Conservation (phyloP, 257 asterid species). For the Voacanga thouarsii region DNA sequence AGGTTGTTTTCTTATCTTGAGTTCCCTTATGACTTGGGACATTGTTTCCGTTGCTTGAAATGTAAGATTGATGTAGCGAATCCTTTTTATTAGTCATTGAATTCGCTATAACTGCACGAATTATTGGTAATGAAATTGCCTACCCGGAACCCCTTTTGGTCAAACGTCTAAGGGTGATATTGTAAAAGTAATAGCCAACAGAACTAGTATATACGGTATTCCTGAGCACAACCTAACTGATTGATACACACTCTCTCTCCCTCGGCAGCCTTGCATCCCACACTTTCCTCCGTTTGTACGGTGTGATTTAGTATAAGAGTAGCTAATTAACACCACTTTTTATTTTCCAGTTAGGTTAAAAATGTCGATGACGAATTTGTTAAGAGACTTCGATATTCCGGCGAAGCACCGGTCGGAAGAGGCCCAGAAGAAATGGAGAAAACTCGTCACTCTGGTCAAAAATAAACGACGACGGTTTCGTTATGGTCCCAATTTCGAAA, state of each 20-base stretch:
- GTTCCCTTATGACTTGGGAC: no score
- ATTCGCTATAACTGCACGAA: no score
- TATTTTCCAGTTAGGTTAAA: not conserved
- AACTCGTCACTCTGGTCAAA: conserved; percentile 63
- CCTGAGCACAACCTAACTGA: not conserved
- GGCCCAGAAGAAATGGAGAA: conserved; percentile 64
- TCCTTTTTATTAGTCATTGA: no score
- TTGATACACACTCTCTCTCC: not conserved
- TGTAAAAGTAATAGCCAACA: no score
- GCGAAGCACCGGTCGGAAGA: conserved; percentile 51
- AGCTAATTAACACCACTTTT: not conserved
- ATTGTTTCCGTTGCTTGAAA: no score
- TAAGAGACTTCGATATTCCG: conserved; percentile 46
- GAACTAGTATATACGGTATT: no score
- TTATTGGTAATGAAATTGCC: no score
- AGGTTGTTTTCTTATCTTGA: no score
- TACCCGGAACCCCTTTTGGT: no score
- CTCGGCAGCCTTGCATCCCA: rapidly evolving
- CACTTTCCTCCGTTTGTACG: no score
- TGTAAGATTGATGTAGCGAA: no score
- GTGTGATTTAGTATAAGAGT: not conserved
- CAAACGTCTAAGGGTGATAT: no score
- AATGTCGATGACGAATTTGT: conserved; percentile 32
- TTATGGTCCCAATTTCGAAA: conserved; percentile 66
- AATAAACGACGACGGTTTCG: conserved; percentile 80